These are phyloP conservation scores for Solanum paucissectum DNA, from an alignment of 257 asterid species.

Conservation along the genomic window DNA sequence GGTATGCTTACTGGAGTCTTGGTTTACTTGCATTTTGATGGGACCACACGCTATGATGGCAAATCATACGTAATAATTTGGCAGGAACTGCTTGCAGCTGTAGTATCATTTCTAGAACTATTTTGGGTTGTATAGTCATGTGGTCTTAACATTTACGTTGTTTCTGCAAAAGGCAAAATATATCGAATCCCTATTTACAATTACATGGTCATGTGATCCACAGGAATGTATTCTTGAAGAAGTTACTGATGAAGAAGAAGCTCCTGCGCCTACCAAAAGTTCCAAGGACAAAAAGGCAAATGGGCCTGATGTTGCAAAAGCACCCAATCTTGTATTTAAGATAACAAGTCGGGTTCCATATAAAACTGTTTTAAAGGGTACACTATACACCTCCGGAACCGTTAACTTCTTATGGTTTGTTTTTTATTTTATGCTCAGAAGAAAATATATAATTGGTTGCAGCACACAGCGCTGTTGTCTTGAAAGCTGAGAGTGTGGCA, in stretches of 20 bases:
- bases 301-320: conserved; percentile 62
- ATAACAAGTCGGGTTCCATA: conserved; percentile 82
- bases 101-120: background rate
- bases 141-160: background rate
- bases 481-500: conserved; percentile 71
- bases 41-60: background rate
- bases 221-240: conserved; percentile 98
- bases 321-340: conserved; percentile 73
- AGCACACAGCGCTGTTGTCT: conserved; percentile 80
- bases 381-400: background rate
- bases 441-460: conserved; percentile 12
- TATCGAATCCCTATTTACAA: background rate
- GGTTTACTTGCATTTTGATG: background rate
- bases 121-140: background rate
- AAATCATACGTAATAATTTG: background rate
- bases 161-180: background rate
- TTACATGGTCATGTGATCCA: background rate
- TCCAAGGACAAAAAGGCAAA: conserved; percentile 91
- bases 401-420: background rate
- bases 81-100: background rate
- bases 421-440: conserved; percentile 1
- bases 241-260: conserved; percentile 70
- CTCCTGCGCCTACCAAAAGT: conserved; percentile 75
- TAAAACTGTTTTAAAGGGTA: conserved; percentile 88
- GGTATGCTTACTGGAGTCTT: background rate